These are phyloP conservation scores for Phoma sp. DNA, from an alignment of 2,329 filamentous ascomycete species.

Conservation along the genomic window DNA sequence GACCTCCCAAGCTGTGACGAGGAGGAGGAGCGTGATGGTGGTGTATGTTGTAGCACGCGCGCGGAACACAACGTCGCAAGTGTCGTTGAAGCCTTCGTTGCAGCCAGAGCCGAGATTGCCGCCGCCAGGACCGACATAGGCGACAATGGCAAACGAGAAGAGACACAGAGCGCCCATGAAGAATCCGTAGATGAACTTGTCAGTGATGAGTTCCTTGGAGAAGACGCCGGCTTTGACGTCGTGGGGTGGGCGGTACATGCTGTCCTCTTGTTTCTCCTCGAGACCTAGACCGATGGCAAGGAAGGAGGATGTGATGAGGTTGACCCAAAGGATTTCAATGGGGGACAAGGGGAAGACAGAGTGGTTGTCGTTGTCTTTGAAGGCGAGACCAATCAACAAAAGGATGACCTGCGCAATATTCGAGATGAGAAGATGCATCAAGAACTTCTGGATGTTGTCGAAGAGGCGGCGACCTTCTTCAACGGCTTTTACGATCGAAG, in stretches of 20 bases:
- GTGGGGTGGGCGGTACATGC: constrained; percentile 55
- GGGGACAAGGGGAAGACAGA: constrained; percentile 56
- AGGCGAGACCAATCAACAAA: constrained; percentile 55
- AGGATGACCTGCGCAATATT: constrained; percentile 58
- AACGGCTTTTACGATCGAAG: constrained; percentile 51
- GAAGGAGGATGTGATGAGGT: constrained; percentile 56
- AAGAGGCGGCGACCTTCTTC: constrained; percentile 51
- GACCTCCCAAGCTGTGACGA: constrained; percentile 57
- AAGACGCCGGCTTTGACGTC: constrained; percentile 53
- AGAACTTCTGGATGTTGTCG: constrained; percentile 54
- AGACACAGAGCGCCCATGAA: constrained; percentile 56
- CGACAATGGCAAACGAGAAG: constrained; percentile 53
- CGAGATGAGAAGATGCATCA: constrained; percentile 57
- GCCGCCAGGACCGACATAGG: constrained; percentile 50
- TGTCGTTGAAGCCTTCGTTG: constrained; percentile 53
- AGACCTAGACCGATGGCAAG: constrained; percentile 56
- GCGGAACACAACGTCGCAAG: constrained; percentile 53
- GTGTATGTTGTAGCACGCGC: constrained; percentile 55
- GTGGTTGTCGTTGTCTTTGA: constrained; percentile 52
- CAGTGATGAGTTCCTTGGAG: constrained; percentile 54
- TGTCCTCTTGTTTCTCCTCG: constrained; percentile 54
- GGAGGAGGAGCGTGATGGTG: constrained; percentile 53
- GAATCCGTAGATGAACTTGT: constrained; percentile 57
- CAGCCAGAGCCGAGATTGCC: constrained; percentile 53
- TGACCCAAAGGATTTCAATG: constrained; percentile 57